These are phyloP conservation scores for Wickerhamomyces sp. DNA, from an alignment of 1,139 yeast genomes.

Conservation along the genomic window DNA sequence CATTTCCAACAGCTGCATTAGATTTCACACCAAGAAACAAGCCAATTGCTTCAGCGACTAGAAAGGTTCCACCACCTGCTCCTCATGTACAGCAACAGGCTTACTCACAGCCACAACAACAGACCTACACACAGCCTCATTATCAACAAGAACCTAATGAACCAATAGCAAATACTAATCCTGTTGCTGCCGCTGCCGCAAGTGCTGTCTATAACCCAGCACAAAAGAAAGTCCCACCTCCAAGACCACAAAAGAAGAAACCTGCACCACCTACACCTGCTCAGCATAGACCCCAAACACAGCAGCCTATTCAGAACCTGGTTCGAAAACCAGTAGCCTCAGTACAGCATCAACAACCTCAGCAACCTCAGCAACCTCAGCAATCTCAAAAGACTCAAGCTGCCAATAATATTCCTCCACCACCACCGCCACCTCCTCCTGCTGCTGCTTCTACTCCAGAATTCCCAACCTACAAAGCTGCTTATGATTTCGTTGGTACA, in stretches of 20 bases:
- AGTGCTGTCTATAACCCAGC: constrained; percentile 25
- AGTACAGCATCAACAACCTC: constrained; percentile 12
- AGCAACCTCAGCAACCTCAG: constrained; percentile 9
- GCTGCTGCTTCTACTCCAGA: constrained; percentile 55
- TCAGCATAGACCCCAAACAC: constrained; percentile 11
- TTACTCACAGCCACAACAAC: constrained; percentile 17
- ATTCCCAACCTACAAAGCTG: constrained; percentile 77
- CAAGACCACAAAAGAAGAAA: constrained; percentile 31
- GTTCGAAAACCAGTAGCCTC: constrained; percentile 10
- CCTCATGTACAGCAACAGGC: constrained; percentile 13
- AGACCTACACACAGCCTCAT: constrained; percentile 16
- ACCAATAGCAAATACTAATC: constrained; percentile 1
- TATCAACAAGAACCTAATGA: background rate
- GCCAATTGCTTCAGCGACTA: constrained; percentile 10
- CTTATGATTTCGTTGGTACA: constrained; percentile 85
- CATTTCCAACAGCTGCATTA: constrained; percentile 21
- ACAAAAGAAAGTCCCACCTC: constrained; percentile 24
- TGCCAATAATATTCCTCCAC: constrained; percentile 20
- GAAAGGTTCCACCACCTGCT: constrained; percentile 27
- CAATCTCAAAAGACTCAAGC: constrained; percentile 14
- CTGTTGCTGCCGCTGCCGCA: constrained; percentile 27
- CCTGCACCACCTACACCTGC: constrained; percentile 23
- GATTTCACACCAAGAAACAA: constrained; percentile 23
- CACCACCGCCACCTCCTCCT: constrained; percentile 63
- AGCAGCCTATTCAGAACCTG: too few species aligned